Base-by-base conservation (phyloP, 2,329 filamentous ascomycete genomes). In the Xylariaceae sp. region DNA sequence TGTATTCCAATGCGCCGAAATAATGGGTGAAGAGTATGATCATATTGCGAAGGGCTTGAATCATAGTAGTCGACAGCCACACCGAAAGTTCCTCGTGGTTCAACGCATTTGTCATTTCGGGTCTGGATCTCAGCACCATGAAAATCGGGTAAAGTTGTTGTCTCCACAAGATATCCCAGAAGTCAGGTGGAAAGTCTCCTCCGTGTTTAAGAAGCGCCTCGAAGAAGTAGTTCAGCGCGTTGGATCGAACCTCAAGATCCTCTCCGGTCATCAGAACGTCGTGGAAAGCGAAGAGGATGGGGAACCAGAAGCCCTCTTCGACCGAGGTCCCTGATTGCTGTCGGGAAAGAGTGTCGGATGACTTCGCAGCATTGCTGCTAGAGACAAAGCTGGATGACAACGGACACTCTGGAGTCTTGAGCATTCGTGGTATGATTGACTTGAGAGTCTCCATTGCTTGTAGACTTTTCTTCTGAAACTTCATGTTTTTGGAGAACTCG, bases 221-320 rank as follows among this genome's bases (percentile, higher is more conserved):
- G 56, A 99, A 99, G 47, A 98, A 89, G 64, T 97, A 98, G 54
- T 90, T 95, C 31, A 98, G 74, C 2, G 94, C 93, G 65, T 80
- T 83, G 2, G 80, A 96, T 44, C 93, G 85, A 31, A 97, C 93
- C 66, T 99, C 93, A 15, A 99, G 76, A 61, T 99, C 93, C 64
- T 98, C 94, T 2, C 94, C 93, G 2, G 93, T 98, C 93, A 99
- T 99, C 36, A 99, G 71, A 17, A 98, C 90, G 63, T 98, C 93
- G 61, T 99, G 93, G 72, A 98, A 98, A 3, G 94, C 91, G 60
- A 98, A 97, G 22, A 99, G 73, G 4, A 98, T 87, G 0, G 93
- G 93, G 64, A 98, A 98, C 93, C 93, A 99, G 65, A 90, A 98
- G 29, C 94, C 90, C 63, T 97, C 93, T 62, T 98, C 94, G 49